Conservation (phyloP, 192 early-diverging fungal species). For the Entrophospora sp. region DNA sequence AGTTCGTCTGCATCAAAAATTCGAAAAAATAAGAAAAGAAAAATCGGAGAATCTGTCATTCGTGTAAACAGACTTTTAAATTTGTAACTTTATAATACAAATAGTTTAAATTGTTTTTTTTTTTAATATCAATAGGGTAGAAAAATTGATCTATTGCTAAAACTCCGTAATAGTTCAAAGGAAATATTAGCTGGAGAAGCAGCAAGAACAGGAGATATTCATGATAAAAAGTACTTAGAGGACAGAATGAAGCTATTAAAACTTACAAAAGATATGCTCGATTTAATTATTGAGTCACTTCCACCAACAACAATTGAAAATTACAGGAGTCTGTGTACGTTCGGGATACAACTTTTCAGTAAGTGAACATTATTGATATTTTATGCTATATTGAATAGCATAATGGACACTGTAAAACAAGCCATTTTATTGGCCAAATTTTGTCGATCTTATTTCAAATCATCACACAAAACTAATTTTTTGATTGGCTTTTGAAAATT, state of each 20-base stretch:
- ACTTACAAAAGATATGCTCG: not conserved
- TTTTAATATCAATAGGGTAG: not conserved
- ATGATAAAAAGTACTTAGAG: not conserved
- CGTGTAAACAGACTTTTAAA: not conserved
- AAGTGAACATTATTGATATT: slow-evolving; percentile 8
- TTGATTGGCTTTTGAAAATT: too few species aligned
- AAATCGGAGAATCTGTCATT: not conserved
- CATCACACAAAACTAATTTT: too few species aligned
- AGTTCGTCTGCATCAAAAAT: slow-evolving; percentile 2
- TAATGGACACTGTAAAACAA: too few species aligned
- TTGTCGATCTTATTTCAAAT: too few species aligned
- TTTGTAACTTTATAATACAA: not conserved
- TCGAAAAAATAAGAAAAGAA: not conserved
- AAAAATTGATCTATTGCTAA: slow-evolving; percentile 1
- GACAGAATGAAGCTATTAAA: slow-evolving; percentile 6
- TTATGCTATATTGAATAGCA: not conserved
- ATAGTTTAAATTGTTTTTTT: not conserved
- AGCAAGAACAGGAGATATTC: not conserved
- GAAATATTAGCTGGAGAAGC: not conserved
- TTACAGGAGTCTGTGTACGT: slow-evolving; percentile 1
- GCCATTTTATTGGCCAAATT: too few species aligned
- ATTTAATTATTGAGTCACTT: not conserved
- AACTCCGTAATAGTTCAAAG: not conserved
- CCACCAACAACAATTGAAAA: not conserved
- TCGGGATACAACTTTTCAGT: slow-evolving; percentile 9